A percentile compares a stretch with the other conserved stretches of the same genome.
Conservation (phyloP, 2,329 filamentous ascomycete species). For the Fusarium longipes region DNA sequence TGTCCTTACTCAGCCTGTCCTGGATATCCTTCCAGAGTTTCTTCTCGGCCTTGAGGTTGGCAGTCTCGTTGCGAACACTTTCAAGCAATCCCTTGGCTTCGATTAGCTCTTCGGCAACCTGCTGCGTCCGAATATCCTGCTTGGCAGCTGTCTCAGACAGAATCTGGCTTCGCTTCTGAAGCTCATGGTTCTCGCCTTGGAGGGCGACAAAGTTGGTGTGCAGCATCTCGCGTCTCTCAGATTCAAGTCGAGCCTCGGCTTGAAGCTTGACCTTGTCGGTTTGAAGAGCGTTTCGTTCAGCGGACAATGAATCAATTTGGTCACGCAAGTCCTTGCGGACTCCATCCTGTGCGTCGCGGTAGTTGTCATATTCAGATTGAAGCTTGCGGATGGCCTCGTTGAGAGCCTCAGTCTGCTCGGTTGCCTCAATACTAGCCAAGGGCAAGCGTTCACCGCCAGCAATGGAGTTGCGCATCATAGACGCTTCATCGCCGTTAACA, state of each 20-base stretch:
- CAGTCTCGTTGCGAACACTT: constrained; percentile 88
- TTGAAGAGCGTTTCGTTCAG: constrained; percentile 85
- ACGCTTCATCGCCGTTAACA: constrained; percentile 70
- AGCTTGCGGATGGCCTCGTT: constrained; percentile 85
- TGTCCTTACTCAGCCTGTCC: constrained; percentile 86
- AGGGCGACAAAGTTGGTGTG: constrained; percentile 87
- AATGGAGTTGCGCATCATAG: constrained; percentile 77
- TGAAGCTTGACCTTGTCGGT: constrained; percentile 82
- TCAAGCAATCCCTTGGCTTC: constrained; percentile 85
- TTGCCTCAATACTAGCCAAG: constrained; percentile 68
- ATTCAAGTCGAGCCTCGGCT: constrained; percentile 84
- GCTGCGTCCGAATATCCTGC: constrained; percentile 89
- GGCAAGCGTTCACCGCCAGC: constrained; percentile 66
- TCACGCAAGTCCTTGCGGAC: constrained; percentile 86
- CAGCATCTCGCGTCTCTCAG: constrained; percentile 88
- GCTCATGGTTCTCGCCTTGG: constrained; percentile 84
- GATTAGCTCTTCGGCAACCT: constrained; percentile 91
- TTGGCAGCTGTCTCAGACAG: constrained; percentile 87
- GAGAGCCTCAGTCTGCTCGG: constrained; percentile 69
- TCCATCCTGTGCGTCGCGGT: constrained; percentile 84
- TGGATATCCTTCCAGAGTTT: constrained; percentile 95
- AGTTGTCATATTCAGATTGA: constrained; percentile 89
- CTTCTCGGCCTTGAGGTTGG: constrained; percentile 95
- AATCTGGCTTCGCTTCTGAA: constrained; percentile 83
- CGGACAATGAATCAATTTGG: constrained; percentile 83